Percentiles rank a stretch among this genome's conserved stretches.
These are phyloP conservation scores for Lentinus brumalis DNA, from an alignment of 768 basidiomycete species.

Conservation along the genomic window DNA sequence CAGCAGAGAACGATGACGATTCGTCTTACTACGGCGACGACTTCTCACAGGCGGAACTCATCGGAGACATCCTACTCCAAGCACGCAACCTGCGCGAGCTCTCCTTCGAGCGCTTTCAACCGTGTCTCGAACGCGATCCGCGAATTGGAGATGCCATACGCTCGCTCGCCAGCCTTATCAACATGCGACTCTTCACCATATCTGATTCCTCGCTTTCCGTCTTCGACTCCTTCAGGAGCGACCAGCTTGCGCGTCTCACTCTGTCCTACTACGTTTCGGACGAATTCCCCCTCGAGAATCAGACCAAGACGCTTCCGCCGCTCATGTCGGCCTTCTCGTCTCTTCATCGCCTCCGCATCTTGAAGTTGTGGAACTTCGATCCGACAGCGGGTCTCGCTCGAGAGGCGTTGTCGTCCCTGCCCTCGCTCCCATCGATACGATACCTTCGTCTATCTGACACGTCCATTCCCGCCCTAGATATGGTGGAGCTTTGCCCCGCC, in stretches of 20 bases:
- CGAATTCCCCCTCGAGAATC: background rate
- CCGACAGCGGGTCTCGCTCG: background rate
- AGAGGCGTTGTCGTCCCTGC: background rate
- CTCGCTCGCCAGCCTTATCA: background rate
- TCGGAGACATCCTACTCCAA: constrained; percentile 4
- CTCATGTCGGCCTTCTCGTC: background rate
- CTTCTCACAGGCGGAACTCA: background rate
- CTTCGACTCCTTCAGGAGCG: too few species aligned
- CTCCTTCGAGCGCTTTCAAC: background rate
- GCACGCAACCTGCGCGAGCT: constrained; percentile 1
- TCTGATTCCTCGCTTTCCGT: background rate
- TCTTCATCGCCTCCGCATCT: background rate
- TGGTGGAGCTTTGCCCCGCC: constrained; percentile 3
- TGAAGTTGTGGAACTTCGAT: constrained; percentile 9
- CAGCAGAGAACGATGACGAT: background rate
- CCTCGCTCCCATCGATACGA: background rate
- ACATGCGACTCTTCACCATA: background rate
- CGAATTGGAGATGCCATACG: constrained; percentile 1
- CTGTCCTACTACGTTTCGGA: constrained; percentile 1
- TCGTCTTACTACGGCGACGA: background rate
- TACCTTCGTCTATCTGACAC: constrained; percentile 1
- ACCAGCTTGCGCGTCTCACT: background rate
- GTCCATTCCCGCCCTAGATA: background rate
- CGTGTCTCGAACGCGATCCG: background rate
- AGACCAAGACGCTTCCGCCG: background rate